phyloP scores from a whole-genome alignment of 169 alveolate species.

The Nephromyces sp. region DNA sequence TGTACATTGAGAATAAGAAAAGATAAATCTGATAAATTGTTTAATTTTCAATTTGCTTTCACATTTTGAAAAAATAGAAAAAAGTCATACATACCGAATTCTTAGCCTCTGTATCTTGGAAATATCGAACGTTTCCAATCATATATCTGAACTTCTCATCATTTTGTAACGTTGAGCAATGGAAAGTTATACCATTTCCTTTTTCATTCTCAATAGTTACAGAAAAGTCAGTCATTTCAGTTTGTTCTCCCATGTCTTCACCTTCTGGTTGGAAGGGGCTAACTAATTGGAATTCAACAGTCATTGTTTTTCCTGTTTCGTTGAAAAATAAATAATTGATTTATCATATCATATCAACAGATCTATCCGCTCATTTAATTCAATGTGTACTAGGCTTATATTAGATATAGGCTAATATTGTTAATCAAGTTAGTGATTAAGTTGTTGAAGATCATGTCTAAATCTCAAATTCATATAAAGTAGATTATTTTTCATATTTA shows the following conservation, averaged over 20 bases:
- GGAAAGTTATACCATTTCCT: constrained; percentile 66
- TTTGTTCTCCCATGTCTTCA: constrained; percentile 60
- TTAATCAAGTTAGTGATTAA: too few species aligned
- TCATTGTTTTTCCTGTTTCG: constrained; percentile 36
- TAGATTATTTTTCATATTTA: too few species aligned
- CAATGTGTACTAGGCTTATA: too few species aligned
- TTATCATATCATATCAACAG: too few species aligned
- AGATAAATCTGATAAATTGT: neutral
- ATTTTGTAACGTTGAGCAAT: constrained; percentile 68
- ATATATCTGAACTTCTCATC: constrained; percentile 62
- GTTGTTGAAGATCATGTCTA: too few species aligned
- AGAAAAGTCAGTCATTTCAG: constrained; percentile 76
- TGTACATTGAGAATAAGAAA: neutral
- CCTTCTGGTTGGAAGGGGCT: constrained; percentile 71
- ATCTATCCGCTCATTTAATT: too few species aligned
- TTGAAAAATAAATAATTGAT: too few species aligned
- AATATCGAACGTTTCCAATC: constrained; percentile 64
- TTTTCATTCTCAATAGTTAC: constrained; percentile 63
- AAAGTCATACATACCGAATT: constrained; percentile 46
- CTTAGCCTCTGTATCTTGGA: constrained; percentile 56
- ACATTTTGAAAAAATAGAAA: neutral
- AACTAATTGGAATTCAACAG: constrained; percentile 63
- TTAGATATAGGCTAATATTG: too few species aligned
- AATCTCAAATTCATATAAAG: too few species aligned
- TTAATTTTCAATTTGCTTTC: neutral